Evolutionary conservation across 306 rosid species (phyloP).

Genomic region (Vicia villosa): DNA sequence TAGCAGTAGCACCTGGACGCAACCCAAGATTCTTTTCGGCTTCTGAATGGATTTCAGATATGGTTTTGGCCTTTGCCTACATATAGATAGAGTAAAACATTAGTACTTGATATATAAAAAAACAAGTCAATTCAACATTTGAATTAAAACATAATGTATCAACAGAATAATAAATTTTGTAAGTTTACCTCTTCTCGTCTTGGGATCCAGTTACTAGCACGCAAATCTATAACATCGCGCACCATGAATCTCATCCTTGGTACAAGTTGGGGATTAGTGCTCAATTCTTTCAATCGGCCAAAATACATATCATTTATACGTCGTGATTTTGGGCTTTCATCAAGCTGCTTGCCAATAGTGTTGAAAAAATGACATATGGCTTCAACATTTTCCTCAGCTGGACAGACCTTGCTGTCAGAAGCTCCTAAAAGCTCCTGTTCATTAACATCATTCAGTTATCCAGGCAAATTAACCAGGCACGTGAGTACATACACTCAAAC

Average conservation of each 20-base stretch:
- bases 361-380: conserved; percentile 89
- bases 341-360: conserved; percentile 98
- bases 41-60: conserved; percentile 90
- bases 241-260: conserved; percentile 89
- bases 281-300: conserved; percentile 71
- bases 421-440: conserved; percentile 87
- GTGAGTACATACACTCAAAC: conserved; percentile 25
- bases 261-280: conserved; percentile 70
- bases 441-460: conserved; percentile 22
- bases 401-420: conserved; percentile 71
- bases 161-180: background rate
- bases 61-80: conserved; percentile 92
- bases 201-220: conserved; percentile 88
- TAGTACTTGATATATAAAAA: background rate
- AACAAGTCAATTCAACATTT: background rate
- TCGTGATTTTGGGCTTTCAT: conserved; percentile 70
- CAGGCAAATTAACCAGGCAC: background rate
- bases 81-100: conserved; percentile 35
- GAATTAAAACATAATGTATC: background rate
- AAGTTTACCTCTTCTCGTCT: conserved; percentile 92
- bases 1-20: conserved; percentile 96
- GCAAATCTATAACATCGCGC: conserved; percentile 80
- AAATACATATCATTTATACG: conserved; percentile 82
- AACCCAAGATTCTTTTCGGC: conserved; percentile 95
- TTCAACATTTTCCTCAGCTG: conserved; percentile 97